A percentile compares a stretch with the other conserved stretches of the same genome.
Conservation (phyloP, 352 stramenopile species). For the Aphanomyces stellatus region DNA sequence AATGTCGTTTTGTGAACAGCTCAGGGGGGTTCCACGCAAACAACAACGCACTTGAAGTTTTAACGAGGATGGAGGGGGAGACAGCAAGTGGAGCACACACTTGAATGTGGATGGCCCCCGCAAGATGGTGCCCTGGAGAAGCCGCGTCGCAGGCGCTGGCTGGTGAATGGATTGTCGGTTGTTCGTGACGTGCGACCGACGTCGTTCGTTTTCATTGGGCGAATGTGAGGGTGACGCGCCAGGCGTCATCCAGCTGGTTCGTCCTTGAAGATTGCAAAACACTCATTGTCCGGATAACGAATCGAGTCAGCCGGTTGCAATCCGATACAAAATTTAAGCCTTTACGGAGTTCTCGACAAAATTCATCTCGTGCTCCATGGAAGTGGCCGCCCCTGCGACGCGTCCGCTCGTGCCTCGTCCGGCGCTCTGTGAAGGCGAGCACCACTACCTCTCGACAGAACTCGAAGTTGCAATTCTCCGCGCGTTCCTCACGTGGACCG, state of each 20-base stretch:
- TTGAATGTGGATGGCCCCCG: no score
- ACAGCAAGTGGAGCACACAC: no score
- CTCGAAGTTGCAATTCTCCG: constrained; percentile 13
- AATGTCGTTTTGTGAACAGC: no score
- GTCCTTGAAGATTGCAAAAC: neutral
- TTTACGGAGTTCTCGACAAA: neutral
- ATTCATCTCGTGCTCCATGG: neutral
- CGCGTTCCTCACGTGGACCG: neutral
- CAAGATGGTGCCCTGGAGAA: no score
- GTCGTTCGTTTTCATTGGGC: neutral
- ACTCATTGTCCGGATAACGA: neutral
- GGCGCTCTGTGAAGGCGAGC: neutral
- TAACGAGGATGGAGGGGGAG: no score
- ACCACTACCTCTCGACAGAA: neutral
- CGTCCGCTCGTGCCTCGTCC: no score
- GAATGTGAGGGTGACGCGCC: no score
- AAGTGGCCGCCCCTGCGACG: neutral
- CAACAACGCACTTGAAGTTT: no score
- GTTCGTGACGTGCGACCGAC: no score
- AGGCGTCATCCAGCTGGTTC: neutral
- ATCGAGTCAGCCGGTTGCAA: neutral
- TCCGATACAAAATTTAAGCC: neutral
- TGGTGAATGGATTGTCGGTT: no score
- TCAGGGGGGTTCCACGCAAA: no score
- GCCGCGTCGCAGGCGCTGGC: no score